A percentile compares a stretch with the other conserved stretches of the same genome.
These are phyloP conservation scores for Wickerhamomyces hampshirensis DNA, from an alignment of 805 yeast genomes.

Conservation along the genomic window DNA sequence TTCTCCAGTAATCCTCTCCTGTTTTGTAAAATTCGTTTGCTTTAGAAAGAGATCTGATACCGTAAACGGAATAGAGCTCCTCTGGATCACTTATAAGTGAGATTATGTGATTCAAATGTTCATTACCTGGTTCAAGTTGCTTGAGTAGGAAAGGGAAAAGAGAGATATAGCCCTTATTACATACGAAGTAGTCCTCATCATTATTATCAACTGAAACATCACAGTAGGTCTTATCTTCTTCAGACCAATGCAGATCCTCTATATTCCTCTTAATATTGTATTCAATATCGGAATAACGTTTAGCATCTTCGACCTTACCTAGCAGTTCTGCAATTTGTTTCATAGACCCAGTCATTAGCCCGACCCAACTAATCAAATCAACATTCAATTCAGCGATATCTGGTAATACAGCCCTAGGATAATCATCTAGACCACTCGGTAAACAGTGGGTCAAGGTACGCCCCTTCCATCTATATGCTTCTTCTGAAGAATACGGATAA, in stretches of 20 bases:
- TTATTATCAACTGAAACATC: slow-evolving; percentile 74
- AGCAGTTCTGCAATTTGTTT: slow-evolving; percentile 62
- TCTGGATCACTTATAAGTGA: slow-evolving; percentile 61
- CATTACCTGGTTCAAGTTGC: slow-evolving; percentile 47
- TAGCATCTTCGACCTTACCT: slow-evolving; percentile 53
- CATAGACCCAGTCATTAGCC: slow-evolving; percentile 85
- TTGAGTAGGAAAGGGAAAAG: slow-evolving; percentile 79
- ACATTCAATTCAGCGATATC: slow-evolving; percentile 89
- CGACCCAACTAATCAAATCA: slow-evolving; percentile 89
- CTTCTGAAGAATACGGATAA: slow-evolving; percentile 42
- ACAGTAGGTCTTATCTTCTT: slow-evolving; percentile 62
- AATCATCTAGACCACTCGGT: slow-evolving; percentile 94
- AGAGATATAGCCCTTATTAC: slow-evolving; percentile 86
- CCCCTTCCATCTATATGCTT: slow-evolving; percentile 91
- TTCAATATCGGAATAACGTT: slow-evolving; percentile 49
- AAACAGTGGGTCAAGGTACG: slow-evolving; percentile 79
- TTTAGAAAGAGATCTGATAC: slow-evolving; percentile 77
- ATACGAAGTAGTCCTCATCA: slow-evolving; percentile 67
- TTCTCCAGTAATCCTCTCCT: slow-evolving; percentile 94
- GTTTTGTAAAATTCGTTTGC: slow-evolving; percentile 60
- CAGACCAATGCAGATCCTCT: slow-evolving; percentile 78
- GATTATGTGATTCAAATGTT: slow-evolving; percentile 47
- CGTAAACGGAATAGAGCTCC: slow-evolving; percentile 72
- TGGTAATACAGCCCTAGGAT: slow-evolving; percentile 78
- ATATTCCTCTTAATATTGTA: slow-evolving; percentile 56